phyloP scores from a whole-genome alignment of 352 stramenopile species.

The Aphanomyces euteiches region DNA sequence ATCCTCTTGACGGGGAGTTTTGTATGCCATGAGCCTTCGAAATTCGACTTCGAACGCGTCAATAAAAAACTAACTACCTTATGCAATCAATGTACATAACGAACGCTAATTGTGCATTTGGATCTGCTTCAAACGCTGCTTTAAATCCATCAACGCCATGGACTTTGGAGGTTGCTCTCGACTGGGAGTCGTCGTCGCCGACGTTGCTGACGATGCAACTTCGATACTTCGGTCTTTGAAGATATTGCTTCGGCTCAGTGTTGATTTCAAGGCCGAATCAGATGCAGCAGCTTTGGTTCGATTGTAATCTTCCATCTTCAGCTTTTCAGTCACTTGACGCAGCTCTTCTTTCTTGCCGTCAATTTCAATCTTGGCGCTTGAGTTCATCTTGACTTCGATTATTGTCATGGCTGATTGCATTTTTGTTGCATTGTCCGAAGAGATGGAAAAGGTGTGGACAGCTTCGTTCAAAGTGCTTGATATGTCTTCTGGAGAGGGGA shows the following conservation, averaged over 20 bases:
- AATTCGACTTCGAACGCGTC: not conserved
- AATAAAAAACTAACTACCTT: not conserved
- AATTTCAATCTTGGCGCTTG: not conserved
- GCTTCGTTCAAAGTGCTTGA: not conserved
- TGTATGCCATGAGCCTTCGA: not conserved
- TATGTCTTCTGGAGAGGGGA: not conserved
- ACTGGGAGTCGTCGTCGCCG: not conserved
- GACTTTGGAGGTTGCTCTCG: constrained; percentile 11
- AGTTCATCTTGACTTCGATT: constrained; percentile 9
- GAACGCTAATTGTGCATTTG: constrained; percentile 3
- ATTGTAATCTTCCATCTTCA: constrained; percentile 12
- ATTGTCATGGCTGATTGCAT: not conserved
- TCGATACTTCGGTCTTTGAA: constrained; percentile 13
- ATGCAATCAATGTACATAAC: not conserved
- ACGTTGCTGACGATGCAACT: not conserved
- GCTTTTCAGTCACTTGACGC: not conserved
- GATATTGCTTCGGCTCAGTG: not conserved
- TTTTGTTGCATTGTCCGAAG: not conserved
- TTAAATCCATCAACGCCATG: constrained; percentile 21
- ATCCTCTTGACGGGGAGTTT: not conserved
- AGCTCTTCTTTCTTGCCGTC: constrained; percentile 9
- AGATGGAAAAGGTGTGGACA: not conserved
- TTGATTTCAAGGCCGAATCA: constrained; percentile 7
- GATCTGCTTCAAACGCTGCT: constrained; percentile 16
- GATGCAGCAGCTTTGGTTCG: not conserved